These are phyloP conservation scores for Exophiala calicioides DNA, from an alignment of 2,329 filamentous ascomycete genomes.

Conservation along the genomic window DNA sequence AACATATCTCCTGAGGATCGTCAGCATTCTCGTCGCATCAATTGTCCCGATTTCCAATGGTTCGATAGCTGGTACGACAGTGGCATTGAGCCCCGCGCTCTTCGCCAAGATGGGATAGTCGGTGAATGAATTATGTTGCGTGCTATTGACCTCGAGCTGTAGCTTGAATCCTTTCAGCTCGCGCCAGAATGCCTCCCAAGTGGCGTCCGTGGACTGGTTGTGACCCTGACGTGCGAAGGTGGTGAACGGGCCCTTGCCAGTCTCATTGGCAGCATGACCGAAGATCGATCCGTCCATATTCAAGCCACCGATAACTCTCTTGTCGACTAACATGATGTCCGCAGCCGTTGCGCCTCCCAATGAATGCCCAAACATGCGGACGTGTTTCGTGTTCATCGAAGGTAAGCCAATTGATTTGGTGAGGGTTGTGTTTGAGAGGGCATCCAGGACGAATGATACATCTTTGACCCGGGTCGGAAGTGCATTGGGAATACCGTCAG, in stretches of 20 bases:
- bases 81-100: background rate
- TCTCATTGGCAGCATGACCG: background rate
- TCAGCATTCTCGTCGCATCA: background rate
- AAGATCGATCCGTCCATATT: conserved; percentile 1
- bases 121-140: background rate
- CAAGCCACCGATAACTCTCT: conserved; percentile 26
- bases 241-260: conserved; percentile 21
- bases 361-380: conserved; percentile 31
- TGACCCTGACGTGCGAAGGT: conserved; percentile 25
- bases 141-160: background rate
- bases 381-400: conserved; percentile 3
- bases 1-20: background rate
- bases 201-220: conserved; percentile 22
- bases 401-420: conserved; percentile 12
- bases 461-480: conserved; percentile 11
- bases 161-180: background rate
- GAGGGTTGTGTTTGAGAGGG: conserved; percentile 8
- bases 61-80: background rate
- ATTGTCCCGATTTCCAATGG: background rate
- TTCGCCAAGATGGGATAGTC: background rate
- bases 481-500: conserved; percentile 1
- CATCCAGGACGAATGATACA: conserved; percentile 26
- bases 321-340: conserved; percentile 25
- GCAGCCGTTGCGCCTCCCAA: conserved; percentile 30
- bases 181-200: background rate